Evolutionary conservation across 208 protist species (phyloP), one percentile per base, ranked within the genome.

Genomic region (Acanthamoeba polyphaga): DNA sequence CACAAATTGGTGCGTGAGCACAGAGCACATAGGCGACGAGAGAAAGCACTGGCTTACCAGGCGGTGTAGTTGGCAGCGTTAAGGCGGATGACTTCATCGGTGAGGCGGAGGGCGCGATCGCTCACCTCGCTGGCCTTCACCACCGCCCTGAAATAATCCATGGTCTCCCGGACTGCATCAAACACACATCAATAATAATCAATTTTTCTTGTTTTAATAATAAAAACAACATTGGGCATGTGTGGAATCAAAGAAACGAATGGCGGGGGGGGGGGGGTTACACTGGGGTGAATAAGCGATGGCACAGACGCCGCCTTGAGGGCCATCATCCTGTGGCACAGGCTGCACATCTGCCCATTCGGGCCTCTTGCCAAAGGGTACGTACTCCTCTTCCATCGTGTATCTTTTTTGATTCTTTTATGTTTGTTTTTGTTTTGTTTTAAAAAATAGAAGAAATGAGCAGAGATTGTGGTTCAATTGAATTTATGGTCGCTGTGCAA

Each of bases 31-130:
- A 15, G 32, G n/a, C 13, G 60, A 85, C 10, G 24, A 55, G 7
- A 68, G 90, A 80, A 22, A 46, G 38, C 15, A n/a, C 7, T 12
- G 38, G 46, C 27, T 22, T 64, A 97, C 97, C 98, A 99, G 13
- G 97, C 98, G 10, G 98, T 99, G 95, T 99, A 99, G 93, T 99
- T 99, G 15, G 97, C 98, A 15, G 97, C 55, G 95, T 99, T 99
- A n/a, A 92, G 74, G 24, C 92, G 58, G 68, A 99, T 98, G 34
- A 96, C 97, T 3, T 98, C 97, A 38, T 76, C 91, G 1, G 97
- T 98, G 17, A 99, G 84, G 27, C 62, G 43, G 9, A 98, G 90
- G 27, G 97, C 97, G 43, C 98, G 94, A 32, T 96, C 22, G 32
- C 84, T 95, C 60, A 94, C 49, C 80, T 98, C 97, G 43, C 97